Evolutionary conservation across 2,329 filamentous ascomycete species (phyloP).

Genomic region (Penicillium thymicola): DNA sequence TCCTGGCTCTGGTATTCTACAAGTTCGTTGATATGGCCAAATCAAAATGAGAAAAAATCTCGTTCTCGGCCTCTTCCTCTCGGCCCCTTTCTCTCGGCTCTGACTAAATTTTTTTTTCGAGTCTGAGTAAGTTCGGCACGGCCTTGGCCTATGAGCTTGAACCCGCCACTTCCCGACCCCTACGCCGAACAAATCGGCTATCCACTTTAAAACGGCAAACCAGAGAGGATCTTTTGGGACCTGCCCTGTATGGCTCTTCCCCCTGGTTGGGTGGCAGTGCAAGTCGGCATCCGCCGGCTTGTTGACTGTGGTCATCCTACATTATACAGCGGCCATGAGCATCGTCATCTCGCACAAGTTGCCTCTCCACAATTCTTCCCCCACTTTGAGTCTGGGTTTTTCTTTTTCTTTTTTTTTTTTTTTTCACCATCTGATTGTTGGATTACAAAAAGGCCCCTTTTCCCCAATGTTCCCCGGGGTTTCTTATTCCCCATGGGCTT

Average conservation of each 20-base stretch:
- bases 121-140: conserved; percentile 1
- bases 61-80: neutral
- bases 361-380: conserved; percentile 21
- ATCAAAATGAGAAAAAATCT: neutral
- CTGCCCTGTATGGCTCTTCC: conserved; percentile 15
- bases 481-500: conserved; percentile 18
- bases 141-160: conserved; percentile 1
- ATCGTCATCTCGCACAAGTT: conserved; percentile 16
- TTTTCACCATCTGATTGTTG: neutral
- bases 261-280: conserved; percentile 14
- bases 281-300: conserved; percentile 23
- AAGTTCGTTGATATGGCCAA: neutral
- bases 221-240: conserved; percentile 15
- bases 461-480: conserved; percentile 2
- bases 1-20: neutral
- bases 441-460: conserved; percentile 22
- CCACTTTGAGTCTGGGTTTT: conserved; percentile 10
- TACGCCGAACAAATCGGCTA: conserved; percentile 8
- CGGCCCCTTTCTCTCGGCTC: neutral
- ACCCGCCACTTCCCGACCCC: conserved; percentile 12
- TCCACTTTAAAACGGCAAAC: conserved; percentile 17
- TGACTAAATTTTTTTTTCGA: neutral
- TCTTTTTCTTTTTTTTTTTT: neutral
- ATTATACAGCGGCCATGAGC: neutral
- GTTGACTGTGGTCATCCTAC: conserved; percentile 4